Evolutionary conservation across 768 basidiomycete species (phyloP), one percentile per base, ranked within the genome.

Genomic region (Hypholoma sublateritium): DNA sequence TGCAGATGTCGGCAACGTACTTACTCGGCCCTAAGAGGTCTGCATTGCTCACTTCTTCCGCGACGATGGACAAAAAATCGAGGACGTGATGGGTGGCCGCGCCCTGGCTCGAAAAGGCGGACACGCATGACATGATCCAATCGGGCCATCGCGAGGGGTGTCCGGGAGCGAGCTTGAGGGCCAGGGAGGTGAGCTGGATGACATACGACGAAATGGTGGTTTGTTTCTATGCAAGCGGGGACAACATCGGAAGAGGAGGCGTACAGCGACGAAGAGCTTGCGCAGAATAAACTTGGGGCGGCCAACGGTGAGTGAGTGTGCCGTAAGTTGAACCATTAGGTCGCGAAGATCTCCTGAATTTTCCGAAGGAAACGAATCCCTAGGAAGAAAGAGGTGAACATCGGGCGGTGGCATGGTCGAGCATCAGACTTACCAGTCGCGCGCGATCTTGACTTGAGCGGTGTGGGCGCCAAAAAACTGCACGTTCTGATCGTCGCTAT

Each of bases 401-500:
- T 32, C 28, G 28, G 2, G 9, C 28, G 28, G 9, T 32, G 5
- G 28, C 28, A 32, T 9, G 9, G 28, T 32, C 28, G 9, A 32
- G 28, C 28, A 45, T 21, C 19, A 39, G 48, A 70, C 82, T 60
- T 68, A 95, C 94, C 94, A 96, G 69, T 96, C 95, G 60, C 95
- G 77, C 13, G 89, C 86, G 60, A 96, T 93, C 81, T 98, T 98
- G 59, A 95, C 91, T 67, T 95, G 93, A 2, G 89, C 84, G 0
- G 93, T 97, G 64, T 97, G 95, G 4, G 95, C 94, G 2, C 94
- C 93, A 66, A 93, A 96, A 79, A 96, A 98, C 69, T 95, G 90
- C 9, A 96, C 91, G 65, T 93, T 93, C 51, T 80, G 79, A 70
- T 95, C 89, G 25, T 77, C 72, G 65, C 88, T 78, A 13, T 85